Base-by-base conservation (phyloP, 352 stramenopile genomes). In the Phytophthora capsici region DNA sequence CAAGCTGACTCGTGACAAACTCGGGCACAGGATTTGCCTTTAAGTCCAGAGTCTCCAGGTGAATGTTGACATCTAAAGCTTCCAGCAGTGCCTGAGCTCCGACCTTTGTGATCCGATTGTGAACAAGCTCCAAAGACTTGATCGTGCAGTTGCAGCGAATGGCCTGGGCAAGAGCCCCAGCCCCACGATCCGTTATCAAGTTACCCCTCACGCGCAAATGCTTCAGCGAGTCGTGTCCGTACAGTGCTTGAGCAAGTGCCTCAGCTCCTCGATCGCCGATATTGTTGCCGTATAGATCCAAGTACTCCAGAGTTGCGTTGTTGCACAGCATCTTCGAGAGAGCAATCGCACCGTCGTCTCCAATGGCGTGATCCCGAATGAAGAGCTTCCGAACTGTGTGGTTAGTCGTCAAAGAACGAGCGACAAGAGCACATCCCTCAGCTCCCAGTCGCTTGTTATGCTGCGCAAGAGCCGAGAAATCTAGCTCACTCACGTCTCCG, bases 291-390 rank as follows among this genome's bases (percentile, higher is more conserved):
- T 78, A 86, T 26, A 94, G 36, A 32, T 93, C 82, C 51, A 94
- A 58, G 47, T 80, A 80, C 63, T 90, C 69, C 17, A 94, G 55
- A 34, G 84, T 91, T 25, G 71, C 68, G 68, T 92, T 94, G 57
- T 67, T 72, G 45, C 82, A 84, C 44, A 92, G 62, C 84, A 91
- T 91, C 34, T 88, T 83, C 7, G 84, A 79, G 32, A 94, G 76
- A 25, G 84, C 84, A 8, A 75, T 53, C 0, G 82, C 86, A 6
- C 86, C 82, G 5, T 78, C 63, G 66, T 92, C 84, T 19, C 78
- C 82, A 13, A 94, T 90, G 12, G 66, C 67, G 59, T 94, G 86
- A 53, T 94, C 81, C 14, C 77, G 78, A 48, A 93, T 76, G 44
- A 90, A 54, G 32, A 93, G 78, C 19, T 77, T 82, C 13, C 73